These are phyloP conservation scores for Murraya paniculata DNA, from an alignment of 345 rosid genomes.

Conservation along the genomic window DNA sequence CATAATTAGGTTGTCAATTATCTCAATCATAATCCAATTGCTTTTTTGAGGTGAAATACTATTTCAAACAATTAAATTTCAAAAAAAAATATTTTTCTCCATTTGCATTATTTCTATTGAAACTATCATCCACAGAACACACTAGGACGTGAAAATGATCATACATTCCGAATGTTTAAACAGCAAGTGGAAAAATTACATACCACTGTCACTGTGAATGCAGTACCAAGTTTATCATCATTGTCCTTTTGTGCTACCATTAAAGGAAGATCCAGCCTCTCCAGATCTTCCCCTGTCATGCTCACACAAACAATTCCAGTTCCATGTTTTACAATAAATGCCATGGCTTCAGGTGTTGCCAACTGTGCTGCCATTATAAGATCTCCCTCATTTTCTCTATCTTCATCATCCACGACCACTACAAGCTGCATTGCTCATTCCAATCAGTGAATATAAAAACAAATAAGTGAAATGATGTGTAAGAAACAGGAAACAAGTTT, in stretches of 20 bases:
- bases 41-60: background rate
- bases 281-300: constrained; percentile 75
- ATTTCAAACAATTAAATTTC: background rate
- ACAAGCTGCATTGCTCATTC: constrained; percentile 43
- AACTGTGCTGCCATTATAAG: constrained; percentile 79
- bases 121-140: background rate
- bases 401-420: constrained; percentile 91
- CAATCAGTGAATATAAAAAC: background rate
- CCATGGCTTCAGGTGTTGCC: constrained; percentile 86
- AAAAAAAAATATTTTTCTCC: background rate
- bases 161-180: background rate
- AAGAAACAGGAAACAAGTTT: background rate
- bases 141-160: background rate
- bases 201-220: constrained; percentile 91
- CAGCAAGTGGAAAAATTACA: constrained; percentile 12
- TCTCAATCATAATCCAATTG: background rate
- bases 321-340: constrained; percentile 81
- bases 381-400: constrained; percentile 94
- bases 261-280: constrained; percentile 82
- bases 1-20: background rate
- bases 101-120: background rate
- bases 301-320: constrained; percentile 94
- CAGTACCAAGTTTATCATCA: constrained; percentile 76
- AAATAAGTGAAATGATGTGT: background rate
- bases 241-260: constrained; percentile 83